Evolutionary conservation across 371 early-diverging fungal genomes (phyloP).

Genomic region (Lichtheimia ornata): DNA sequence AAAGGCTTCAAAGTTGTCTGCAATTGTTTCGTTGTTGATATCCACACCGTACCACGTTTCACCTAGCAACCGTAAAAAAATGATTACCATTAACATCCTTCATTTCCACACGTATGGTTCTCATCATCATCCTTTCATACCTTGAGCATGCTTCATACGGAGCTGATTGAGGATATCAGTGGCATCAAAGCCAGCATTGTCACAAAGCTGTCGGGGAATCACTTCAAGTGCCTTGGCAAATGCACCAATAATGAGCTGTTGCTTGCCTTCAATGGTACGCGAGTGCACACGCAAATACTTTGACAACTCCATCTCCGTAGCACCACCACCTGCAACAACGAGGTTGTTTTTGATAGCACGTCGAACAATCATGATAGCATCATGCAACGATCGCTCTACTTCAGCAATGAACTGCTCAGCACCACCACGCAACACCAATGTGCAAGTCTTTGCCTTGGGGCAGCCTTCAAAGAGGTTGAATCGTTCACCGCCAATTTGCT

Average conservation of each 20-base stretch:
- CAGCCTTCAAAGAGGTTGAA: constrained; percentile 97
- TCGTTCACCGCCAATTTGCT: constrained; percentile 97
- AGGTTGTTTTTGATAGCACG: constrained; percentile 93
- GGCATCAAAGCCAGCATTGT: constrained; percentile 99
- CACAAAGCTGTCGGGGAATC: constrained; percentile 98
- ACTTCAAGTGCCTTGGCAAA: constrained; percentile 99
- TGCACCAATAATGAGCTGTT: constrained; percentile 95
- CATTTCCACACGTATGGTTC: constrained; percentile 3
- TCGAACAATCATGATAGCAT: constrained; percentile 99
- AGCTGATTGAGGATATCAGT: constrained; percentile 97
- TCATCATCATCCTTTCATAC: too few species aligned
- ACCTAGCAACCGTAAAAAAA: constrained; percentile 28
- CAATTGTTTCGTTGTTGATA: constrained; percentile 85
- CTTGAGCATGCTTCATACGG: constrained; percentile 92
- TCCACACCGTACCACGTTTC: constrained; percentile 95
- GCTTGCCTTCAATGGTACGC: constrained; percentile 92
- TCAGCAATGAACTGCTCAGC: constrained; percentile 99
- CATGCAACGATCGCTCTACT: constrained; percentile 98
- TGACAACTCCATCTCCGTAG: constrained; percentile 98
- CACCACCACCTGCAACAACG: constrained; percentile 99
- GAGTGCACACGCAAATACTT: constrained; percentile 92
- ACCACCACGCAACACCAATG: constrained; percentile 97
- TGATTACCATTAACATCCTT: constrained; percentile 4
- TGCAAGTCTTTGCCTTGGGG: constrained; percentile 92
- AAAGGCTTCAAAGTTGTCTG: constrained; percentile 92